Conservation (phyloP, 2,329 filamentous ascomycete genomes). For the Pseudocercospora fuligena region DNA sequence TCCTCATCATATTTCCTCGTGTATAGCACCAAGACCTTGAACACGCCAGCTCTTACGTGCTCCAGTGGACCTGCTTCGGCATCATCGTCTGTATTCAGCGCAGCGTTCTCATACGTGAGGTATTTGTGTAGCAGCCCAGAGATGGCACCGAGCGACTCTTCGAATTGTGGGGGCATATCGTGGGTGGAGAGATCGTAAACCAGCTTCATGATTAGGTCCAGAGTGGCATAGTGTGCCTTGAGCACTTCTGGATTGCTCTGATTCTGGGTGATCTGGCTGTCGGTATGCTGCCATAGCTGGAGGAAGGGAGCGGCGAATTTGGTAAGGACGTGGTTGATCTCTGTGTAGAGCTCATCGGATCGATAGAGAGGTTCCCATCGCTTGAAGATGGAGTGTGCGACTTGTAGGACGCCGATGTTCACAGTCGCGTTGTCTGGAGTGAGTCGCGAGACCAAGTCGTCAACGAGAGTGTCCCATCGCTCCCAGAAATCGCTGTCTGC, state of each 20-base stretch:
- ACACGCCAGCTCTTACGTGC: constrained; percentile 89
- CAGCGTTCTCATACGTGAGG: constrained; percentile 82
- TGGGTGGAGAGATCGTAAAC: constrained; percentile 98
- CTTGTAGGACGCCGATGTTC: constrained; percentile 93
- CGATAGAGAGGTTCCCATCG: constrained; percentile 93
- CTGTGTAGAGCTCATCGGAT: constrained; percentile 88
- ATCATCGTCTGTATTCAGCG: constrained; percentile 86
- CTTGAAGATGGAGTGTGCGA: constrained; percentile 97
- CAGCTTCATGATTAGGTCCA: constrained; percentile 88
- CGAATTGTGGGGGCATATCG: constrained; percentile 91
- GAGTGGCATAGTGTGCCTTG: constrained; percentile 77
- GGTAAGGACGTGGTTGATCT: constrained; percentile 92
- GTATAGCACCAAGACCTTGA: constrained; percentile 86
- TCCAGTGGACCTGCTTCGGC: constrained; percentile 83
- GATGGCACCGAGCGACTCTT: constrained; percentile 81
- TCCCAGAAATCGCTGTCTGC: constrained; percentile 98
- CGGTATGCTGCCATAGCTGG: constrained; percentile 74
- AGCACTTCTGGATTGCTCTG: constrained; percentile 75
- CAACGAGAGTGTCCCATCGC: constrained; percentile 93
- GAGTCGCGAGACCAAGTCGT: constrained; percentile 87
- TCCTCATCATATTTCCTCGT: constrained; percentile 95
- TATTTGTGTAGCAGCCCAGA: constrained; percentile 88
- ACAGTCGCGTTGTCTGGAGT: constrained; percentile 79
- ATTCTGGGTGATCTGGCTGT: constrained; percentile 73
- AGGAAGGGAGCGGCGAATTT: constrained; percentile 87